A percentile compares a stretch with the other conserved stretches of the same genome.
These are phyloP conservation scores for Hawksworthiomyces lignivorus DNA, from an alignment of 2,329 filamentous ascomycete genomes.

Conservation along the genomic window DNA sequence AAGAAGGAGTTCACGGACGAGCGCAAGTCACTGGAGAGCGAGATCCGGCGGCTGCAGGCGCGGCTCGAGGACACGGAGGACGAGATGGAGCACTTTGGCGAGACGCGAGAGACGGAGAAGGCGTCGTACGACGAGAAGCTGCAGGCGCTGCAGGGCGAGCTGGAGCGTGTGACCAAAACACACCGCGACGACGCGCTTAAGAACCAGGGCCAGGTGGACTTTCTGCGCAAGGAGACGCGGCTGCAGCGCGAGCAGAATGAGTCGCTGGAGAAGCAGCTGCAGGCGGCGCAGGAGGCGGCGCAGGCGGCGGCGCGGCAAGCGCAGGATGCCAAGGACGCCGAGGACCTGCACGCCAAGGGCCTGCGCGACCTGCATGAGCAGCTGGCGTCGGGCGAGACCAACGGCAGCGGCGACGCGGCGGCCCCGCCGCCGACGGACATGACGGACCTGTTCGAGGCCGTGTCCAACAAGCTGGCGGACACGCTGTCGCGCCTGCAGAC, in stretches of 20 bases:
- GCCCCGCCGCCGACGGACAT: slow-evolving; percentile 45
- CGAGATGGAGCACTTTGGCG: slow-evolving; percentile 76
- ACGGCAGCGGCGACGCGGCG: neutral
- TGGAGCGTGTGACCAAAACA: slow-evolving; percentile 55
- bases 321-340: slow-evolving; percentile 41
- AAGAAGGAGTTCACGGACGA: slow-evolving; percentile 84
- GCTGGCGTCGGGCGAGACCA: slow-evolving; percentile 41
- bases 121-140: slow-evolving; percentile 61
- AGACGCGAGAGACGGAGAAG: slow-evolving; percentile 76
- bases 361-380: slow-evolving; percentile 53
- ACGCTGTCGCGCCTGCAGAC: slow-evolving; percentile 52
- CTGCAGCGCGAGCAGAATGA: slow-evolving; percentile 54
- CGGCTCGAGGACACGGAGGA: slow-evolving; percentile 86
- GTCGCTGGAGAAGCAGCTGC: slow-evolving; percentile 49
- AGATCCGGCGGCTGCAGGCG: slow-evolving; percentile 67
- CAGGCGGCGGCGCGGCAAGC: slow-evolving; percentile 44
- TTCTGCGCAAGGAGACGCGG: slow-evolving; percentile 52
- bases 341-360: slow-evolving; percentile 43
- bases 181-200: slow-evolving; percentile 50
- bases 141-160: slow-evolving; percentile 60
- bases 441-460: slow-evolving; percentile 49
- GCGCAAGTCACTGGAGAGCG: slow-evolving; percentile 71
- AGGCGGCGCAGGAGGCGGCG: slow-evolving; percentile 46
- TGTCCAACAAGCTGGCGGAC: slow-evolving; percentile 51
- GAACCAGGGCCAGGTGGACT: slow-evolving; percentile 54